Conservation (phyloP, 202 grass and related monocot species). For the Setaria viridis region DNA sequence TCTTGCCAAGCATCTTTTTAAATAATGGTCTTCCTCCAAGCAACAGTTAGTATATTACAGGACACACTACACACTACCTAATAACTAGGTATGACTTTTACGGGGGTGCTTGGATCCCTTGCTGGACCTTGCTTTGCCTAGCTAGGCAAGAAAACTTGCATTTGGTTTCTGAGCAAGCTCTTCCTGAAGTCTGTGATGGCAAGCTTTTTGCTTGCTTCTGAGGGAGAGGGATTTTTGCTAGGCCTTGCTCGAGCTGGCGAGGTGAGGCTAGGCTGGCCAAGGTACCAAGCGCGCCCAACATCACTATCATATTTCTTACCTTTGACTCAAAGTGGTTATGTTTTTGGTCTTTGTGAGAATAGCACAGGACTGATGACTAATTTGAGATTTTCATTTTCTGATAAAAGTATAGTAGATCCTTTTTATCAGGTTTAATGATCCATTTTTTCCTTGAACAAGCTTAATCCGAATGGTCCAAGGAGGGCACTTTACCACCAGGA, state of each 20-base stretch:
- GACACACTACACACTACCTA: background rate
- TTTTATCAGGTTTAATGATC: background rate
- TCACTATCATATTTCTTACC: slow-evolving; percentile 32
- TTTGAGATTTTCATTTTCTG: slow-evolving; percentile 14
- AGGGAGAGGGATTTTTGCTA: too few relatives aligned
- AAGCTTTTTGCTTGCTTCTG: too few relatives aligned
- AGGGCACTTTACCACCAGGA: slow-evolving; percentile 7
- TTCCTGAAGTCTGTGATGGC: too few relatives aligned
- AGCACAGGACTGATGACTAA: slow-evolving; percentile 2
- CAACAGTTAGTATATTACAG: background rate
- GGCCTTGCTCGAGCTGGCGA: too few relatives aligned
- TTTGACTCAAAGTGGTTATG: slow-evolving; percentile 36
- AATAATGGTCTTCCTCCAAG: slow-evolving; percentile 13
- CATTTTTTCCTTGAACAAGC: background rate
- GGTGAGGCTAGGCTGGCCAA: too few relatives aligned
- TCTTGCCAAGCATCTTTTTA: slow-evolving; percentile 15
- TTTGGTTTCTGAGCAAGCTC: too few relatives aligned
- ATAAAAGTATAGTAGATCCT: background rate
- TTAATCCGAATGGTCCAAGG: background rate
- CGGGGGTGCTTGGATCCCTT: too few relatives aligned
- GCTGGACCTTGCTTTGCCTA: too few relatives aligned
- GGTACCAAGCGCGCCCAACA: too few relatives aligned
- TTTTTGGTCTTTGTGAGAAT: background rate
- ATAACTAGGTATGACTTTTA: background rate
- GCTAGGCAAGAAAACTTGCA: too few relatives aligned